Conservation (phyloP, 1,139 yeast species). For the Suhomyces chickasaworum region DNA sequence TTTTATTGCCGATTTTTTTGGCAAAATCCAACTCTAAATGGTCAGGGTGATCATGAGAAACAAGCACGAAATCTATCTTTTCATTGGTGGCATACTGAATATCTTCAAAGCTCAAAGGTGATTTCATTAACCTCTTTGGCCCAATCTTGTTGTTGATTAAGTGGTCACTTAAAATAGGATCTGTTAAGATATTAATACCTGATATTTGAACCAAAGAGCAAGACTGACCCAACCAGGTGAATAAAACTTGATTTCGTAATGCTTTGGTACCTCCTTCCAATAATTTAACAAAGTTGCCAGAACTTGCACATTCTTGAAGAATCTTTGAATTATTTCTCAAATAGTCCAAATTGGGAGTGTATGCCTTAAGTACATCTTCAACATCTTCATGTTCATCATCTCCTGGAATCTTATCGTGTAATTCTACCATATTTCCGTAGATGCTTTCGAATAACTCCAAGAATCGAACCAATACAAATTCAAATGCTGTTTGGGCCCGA, state of each 20-base stretch:
- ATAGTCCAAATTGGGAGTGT: slow-evolving; percentile 58
- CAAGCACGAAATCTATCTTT: slow-evolving; percentile 68
- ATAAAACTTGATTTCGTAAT: slow-evolving; percentile 52
- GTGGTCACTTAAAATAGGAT: slow-evolving; percentile 76
- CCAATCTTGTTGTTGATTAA: slow-evolving; percentile 68
- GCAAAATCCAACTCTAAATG: slow-evolving; percentile 73
- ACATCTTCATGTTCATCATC: slow-evolving; percentile 40
- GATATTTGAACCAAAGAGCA: slow-evolving; percentile 75
- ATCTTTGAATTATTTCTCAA: slow-evolving; percentile 34
- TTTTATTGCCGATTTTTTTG: slow-evolving; percentile 56
- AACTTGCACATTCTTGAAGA: slow-evolving; percentile 31
- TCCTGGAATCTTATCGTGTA: slow-evolving; percentile 52
- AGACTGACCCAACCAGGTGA: slow-evolving; percentile 94
- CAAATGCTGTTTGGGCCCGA: slow-evolving; percentile 85
- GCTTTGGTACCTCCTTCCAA: slow-evolving; percentile 23
- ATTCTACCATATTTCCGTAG: slow-evolving; percentile 62
- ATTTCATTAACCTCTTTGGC: slow-evolving; percentile 74
- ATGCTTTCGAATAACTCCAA: slow-evolving; percentile 67
- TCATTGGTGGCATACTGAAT: slow-evolving; percentile 54
- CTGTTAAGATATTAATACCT: slow-evolving; percentile 76
- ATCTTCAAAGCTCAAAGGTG: slow-evolving; percentile 66
- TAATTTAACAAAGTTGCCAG: slow-evolving; percentile 22
- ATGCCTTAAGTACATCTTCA: slow-evolving; percentile 57
- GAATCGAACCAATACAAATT: slow-evolving; percentile 71
- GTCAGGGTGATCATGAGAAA: slow-evolving; percentile 95